A percentile compares a stretch with the other conserved stretches of the same genome.
Evolutionary conservation across 2,329 filamentous ascomycete genomes (phyloP).

Genomic region (Diplodia seriata): DNA sequence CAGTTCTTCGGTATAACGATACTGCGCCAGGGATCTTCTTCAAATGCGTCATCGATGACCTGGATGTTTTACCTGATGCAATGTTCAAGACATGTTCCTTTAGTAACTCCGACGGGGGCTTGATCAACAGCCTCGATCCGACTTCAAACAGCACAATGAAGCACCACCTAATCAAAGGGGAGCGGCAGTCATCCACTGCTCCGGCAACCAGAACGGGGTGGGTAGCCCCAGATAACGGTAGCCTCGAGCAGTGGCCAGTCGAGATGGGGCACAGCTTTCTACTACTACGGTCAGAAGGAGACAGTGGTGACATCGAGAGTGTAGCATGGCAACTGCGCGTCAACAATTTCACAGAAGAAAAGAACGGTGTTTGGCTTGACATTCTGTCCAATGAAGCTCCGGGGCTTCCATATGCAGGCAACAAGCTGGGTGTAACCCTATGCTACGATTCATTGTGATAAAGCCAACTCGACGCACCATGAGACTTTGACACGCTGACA

Average conservation of each 20-base stretch:
- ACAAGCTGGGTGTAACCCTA: neutral
- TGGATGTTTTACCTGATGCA: neutral
- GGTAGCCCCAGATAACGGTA: neutral
- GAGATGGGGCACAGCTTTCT: neutral
- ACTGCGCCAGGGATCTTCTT: neutral
- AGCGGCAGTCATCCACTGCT: neutral
- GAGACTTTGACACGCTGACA: neutral
- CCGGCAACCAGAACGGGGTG: neutral
- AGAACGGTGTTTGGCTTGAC: neutral
- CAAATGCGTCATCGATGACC: neutral
- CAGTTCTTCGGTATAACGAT: neutral
- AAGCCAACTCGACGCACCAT: too few relatives aligned
- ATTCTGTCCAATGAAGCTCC: neutral
- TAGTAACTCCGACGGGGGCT: neutral
- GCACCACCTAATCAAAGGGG: neutral
- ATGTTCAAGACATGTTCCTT: neutral
- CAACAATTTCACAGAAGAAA: neutral
- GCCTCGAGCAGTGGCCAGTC: neutral
- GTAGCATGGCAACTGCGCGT: neutral
- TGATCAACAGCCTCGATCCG: conserved; percentile 8
- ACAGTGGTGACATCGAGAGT: neutral
- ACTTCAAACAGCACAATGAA: conserved; percentile 8
- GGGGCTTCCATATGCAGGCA: neutral
- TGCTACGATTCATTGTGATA: neutral
- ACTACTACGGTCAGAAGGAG: neutral